Conservation (phyloP, 768 basidiomycete species). For the Lactarius sanguifluus region DNA sequence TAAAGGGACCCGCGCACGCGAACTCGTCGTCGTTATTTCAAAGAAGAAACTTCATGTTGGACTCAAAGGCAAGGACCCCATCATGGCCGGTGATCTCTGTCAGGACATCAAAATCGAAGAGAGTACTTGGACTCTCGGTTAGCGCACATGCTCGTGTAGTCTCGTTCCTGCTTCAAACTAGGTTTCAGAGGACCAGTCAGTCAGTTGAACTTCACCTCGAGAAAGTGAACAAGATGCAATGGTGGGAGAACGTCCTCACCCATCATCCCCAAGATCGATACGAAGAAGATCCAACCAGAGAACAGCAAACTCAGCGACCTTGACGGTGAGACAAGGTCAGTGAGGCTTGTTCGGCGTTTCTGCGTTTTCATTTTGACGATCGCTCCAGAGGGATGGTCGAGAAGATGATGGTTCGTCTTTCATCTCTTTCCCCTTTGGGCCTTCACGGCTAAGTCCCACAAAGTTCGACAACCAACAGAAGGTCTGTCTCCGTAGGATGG, state of each 20-base stretch:
- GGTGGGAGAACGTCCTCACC: constrained; percentile 97
- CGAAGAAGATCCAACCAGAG: constrained; percentile 90
- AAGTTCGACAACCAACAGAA: constrained; percentile 82
- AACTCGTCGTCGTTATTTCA: constrained; percentile 69
- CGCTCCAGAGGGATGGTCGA: constrained; percentile 87
- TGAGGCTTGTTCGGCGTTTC: not conserved
- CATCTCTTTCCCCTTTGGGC: constrained; percentile 13
- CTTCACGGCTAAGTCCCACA: not conserved
- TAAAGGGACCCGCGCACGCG: constrained; percentile 78
- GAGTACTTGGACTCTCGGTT: constrained; percentile 94
- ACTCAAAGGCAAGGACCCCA: constrained; percentile 81
- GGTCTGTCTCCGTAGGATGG: constrained; percentile 38
- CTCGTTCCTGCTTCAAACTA: constrained; percentile 8
- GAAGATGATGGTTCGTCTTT: constrained; percentile 94
- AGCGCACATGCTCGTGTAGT: constrained; percentile 35
- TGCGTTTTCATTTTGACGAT: constrained; percentile 6
- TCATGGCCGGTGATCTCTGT: constrained; percentile 88
- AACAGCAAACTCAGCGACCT: constrained; percentile 96
- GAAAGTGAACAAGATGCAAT: constrained; percentile 83
- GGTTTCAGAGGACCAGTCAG: constrained; percentile 70
- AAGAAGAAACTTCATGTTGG: constrained; percentile 84
- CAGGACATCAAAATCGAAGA: constrained; percentile 95
- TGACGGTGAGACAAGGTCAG: constrained; percentile 88
- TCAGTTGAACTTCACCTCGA: constrained; percentile 75
- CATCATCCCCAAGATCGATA: constrained; percentile 98